These are phyloP conservation scores for Cenchrus fungigraminus DNA, from an alignment of 176 grass and related monocot species.

Conservation along the genomic window DNA sequence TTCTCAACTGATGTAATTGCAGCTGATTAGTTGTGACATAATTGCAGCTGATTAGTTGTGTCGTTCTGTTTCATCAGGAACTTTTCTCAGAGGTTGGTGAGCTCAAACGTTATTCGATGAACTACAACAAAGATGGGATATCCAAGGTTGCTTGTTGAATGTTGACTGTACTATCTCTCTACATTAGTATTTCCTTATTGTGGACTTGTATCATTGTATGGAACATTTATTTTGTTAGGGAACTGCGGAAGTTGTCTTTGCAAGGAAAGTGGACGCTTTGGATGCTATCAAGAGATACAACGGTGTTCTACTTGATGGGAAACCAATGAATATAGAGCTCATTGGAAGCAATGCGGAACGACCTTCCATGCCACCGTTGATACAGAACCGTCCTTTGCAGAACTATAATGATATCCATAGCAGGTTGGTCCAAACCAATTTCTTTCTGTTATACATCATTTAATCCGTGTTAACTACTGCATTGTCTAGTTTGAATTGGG, in stretches of 20 bases:
- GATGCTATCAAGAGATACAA: conserved; percentile 82
- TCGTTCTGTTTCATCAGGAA: conserved; percentile 59
- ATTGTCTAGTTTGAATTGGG: conserved; percentile 11
- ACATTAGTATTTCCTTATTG: conserved; percentile 21
- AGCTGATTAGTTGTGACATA: conserved; percentile 11
- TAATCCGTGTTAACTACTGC: not conserved
- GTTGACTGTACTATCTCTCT: not conserved
- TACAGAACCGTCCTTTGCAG: conserved; percentile 39
- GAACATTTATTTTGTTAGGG: conserved; percentile 54
- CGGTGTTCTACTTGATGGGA: conserved; percentile 88
- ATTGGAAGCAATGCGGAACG: conserved; percentile 65
- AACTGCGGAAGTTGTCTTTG: conserved; percentile 85
- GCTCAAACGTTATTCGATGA: conserved; percentile 83
- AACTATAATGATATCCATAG: conserved; percentile 48
- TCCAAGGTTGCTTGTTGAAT: conserved; percentile 65
- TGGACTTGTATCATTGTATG: conserved; percentile 13
- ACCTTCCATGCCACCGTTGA: conserved; percentile 32
- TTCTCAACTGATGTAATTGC: not conserved
- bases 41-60: conserved; percentile 2
- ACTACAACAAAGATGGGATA: conserved; percentile 78
- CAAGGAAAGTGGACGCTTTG: conserved; percentile 79
- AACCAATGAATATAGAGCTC: conserved; percentile 84
- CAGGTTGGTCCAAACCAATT: conserved; percentile 43
- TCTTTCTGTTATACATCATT: not conserved
- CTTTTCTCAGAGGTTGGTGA: conserved; percentile 86